phyloP scores from a whole-genome alignment of 2,329 filamentous ascomycete species.

The Aspergillus sp. region DNA sequence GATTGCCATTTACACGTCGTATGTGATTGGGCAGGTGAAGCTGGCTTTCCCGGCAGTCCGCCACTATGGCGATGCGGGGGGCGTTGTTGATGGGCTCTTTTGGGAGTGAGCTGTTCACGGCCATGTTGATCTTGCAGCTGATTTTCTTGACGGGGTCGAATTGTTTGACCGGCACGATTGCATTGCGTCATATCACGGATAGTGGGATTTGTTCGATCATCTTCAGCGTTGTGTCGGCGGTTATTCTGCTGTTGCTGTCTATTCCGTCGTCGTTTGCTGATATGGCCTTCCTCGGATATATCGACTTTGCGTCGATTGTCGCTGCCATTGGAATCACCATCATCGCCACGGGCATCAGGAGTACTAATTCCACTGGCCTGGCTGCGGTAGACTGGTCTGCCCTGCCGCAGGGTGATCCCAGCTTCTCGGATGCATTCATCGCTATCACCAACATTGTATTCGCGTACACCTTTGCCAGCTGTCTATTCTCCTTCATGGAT shows the following conservation, averaged over 20 bases:
- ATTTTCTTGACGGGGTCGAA: constrained; percentile 42
- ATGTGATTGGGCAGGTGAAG: constrained; percentile 37
- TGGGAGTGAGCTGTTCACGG: constrained; percentile 39
- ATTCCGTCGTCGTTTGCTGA: constrained; percentile 33
- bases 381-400: constrained; percentile 23
- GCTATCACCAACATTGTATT: constrained; percentile 33
- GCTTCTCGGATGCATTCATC: constrained; percentile 30
- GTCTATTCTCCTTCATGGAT: constrained; percentile 23
- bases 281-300: constrained; percentile 33
- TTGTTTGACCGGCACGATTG: constrained; percentile 43
- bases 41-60: constrained; percentile 34
- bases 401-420: constrained; percentile 22
- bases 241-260: constrained; percentile 27
- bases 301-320: constrained; percentile 33
- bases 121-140: constrained; percentile 41
- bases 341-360: constrained; percentile 28
- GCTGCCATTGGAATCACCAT: constrained; percentile 32
- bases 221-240: constrained; percentile 40
- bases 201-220: constrained; percentile 37
- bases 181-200: constrained; percentile 39
- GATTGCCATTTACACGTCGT: constrained; percentile 40
- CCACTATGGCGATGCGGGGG: constrained; percentile 42
- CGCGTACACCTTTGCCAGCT: constrained; percentile 40
- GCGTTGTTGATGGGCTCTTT: constrained; percentile 37
- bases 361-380: constrained; percentile 16